Evolutionary conservation across 768 basidiomycete genomes (phyloP).

Genomic region (Termitomyces sp.): DNA sequence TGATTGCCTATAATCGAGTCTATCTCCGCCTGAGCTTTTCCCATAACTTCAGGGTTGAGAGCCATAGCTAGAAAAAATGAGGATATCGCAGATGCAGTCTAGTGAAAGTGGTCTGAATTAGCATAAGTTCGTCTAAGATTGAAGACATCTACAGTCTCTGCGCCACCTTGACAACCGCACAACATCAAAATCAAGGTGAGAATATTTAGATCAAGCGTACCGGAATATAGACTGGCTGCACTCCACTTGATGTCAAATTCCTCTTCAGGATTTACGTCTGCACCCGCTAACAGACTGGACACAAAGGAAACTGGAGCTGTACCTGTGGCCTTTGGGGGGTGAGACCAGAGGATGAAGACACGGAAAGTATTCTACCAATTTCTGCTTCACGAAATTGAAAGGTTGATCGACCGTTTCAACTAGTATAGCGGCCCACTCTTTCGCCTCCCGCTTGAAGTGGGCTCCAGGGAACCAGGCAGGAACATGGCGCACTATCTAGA

Average conservation of each 20-base stretch:
- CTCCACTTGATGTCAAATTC: background rate
- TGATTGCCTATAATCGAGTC: background rate
- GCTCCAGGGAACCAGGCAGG: constrained; percentile 36
- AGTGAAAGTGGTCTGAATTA: background rate
- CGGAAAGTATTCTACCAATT: constrained; percentile 39
- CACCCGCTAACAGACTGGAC: background rate
- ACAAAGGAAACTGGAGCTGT: background rate
- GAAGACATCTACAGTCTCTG: background rate
- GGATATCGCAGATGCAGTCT: background rate
- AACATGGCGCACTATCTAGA: constrained; percentile 41
- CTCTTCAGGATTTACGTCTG: background rate
- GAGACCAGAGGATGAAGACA: background rate
- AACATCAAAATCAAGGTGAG: background rate
- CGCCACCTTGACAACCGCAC: background rate
- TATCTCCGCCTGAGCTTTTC: background rate
- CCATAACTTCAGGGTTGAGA: background rate
- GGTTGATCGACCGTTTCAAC: constrained; percentile 52
- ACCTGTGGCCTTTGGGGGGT: background rate
- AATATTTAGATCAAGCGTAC: background rate
- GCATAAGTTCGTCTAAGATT: background rate
- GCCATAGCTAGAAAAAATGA: background rate
- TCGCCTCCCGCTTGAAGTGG: constrained; percentile 49
- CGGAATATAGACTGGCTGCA: background rate
- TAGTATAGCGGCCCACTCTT: constrained; percentile 48
- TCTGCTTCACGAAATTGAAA: constrained; percentile 54